phyloP scores from a whole-genome alignment of 1,139 yeast genomes.

The Magnusiomyces tetraspermus region DNA sequence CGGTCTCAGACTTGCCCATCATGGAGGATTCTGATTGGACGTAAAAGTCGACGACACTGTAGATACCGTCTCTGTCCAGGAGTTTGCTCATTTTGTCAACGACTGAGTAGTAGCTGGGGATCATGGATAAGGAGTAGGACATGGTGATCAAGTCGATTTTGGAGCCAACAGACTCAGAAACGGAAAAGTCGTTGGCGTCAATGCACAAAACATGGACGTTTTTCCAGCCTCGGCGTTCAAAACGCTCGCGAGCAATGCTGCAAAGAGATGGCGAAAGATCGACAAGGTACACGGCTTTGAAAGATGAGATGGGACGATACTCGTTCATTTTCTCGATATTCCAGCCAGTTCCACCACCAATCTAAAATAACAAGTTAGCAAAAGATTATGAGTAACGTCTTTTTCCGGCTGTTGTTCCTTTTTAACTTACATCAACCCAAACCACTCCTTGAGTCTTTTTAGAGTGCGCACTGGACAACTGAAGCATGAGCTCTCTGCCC shows the following conservation, averaged over 20 bases:
- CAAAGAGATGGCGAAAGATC: constrained; percentile 73
- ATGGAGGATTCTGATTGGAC: constrained; percentile 58
- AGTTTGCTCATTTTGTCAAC: constrained; percentile 54
- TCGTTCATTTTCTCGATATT: constrained; percentile 68
- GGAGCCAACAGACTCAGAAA: constrained; percentile 29
- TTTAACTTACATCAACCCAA: constrained; percentile 55
- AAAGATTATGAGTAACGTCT: constrained; percentile 1
- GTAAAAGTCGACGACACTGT: constrained; percentile 72
- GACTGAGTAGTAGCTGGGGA: constrained; percentile 74
- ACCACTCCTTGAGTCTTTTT: constrained; percentile 36
- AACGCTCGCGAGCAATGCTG: constrained; percentile 56
- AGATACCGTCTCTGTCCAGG: constrained; percentile 48
- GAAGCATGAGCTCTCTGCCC: constrained; percentile 61
- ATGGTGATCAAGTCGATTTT: constrained; percentile 55
- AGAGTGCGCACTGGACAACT: constrained; percentile 51
- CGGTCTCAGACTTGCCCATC: constrained; percentile 58
- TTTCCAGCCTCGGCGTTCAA: constrained; percentile 44
- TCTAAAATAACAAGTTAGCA: too few species aligned
- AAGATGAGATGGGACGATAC: constrained; percentile 42
- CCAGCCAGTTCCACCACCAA: constrained; percentile 82
- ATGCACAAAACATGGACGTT: constrained; percentile 64
- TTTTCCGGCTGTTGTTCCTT: too few species aligned
- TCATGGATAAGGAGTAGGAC: constrained; percentile 76
- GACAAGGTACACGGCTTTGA: constrained; percentile 59
- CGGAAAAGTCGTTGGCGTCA: constrained; percentile 61